A percentile compares a stretch with the other conserved stretches of the same genome.
These are phyloP conservation scores for Lathyrus sativus DNA, from an alignment of 306 rosid species.

Conservation along the genomic window DNA sequence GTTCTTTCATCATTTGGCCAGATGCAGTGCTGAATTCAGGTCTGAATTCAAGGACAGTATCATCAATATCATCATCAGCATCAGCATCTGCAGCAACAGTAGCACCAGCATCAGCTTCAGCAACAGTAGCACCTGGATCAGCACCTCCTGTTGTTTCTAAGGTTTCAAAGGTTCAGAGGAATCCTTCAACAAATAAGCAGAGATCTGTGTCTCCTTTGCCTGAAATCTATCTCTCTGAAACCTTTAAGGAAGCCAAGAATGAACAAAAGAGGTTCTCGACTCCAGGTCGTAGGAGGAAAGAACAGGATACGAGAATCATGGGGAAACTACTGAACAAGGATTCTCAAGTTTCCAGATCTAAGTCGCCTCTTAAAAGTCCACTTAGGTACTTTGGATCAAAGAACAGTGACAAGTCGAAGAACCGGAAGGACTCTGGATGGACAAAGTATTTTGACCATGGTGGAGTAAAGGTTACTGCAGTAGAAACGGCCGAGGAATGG, in stretches of 20 bases:
- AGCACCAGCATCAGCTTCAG: neutral
- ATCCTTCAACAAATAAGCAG: constrained; percentile 49
- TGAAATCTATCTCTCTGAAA: constrained; percentile 47
- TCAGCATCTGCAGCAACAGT: neutral
- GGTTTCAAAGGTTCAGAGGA: constrained; percentile 39
- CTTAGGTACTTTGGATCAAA: constrained; percentile 46
- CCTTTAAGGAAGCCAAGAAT: constrained; percentile 69
- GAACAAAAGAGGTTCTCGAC: constrained; percentile 71
- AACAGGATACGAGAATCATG: constrained; percentile 53
- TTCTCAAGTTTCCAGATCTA: constrained; percentile 40
- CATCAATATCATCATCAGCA: neutral
- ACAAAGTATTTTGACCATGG: constrained; percentile 77
- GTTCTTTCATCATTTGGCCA: constrained; percentile 38
- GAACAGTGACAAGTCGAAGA: constrained; percentile 52
- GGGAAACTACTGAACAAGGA: constrained; percentile 56
- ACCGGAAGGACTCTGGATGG: constrained; percentile 74
- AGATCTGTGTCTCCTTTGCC: constrained; percentile 87
- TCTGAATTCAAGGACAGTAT: constrained; percentile 56
- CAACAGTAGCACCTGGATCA: neutral
- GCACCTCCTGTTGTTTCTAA: constrained; percentile 23
- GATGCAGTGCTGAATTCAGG: constrained; percentile 36
- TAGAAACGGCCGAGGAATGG: constrained; percentile 83
- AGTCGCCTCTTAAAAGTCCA: constrained; percentile 48
- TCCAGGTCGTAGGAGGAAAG: constrained; percentile 61
- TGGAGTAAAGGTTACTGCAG: constrained; percentile 87